Evolutionary conservation across 2,329 filamentous ascomycete genomes (phyloP).

Genomic region (Lasiodiplodia sp.): DNA sequence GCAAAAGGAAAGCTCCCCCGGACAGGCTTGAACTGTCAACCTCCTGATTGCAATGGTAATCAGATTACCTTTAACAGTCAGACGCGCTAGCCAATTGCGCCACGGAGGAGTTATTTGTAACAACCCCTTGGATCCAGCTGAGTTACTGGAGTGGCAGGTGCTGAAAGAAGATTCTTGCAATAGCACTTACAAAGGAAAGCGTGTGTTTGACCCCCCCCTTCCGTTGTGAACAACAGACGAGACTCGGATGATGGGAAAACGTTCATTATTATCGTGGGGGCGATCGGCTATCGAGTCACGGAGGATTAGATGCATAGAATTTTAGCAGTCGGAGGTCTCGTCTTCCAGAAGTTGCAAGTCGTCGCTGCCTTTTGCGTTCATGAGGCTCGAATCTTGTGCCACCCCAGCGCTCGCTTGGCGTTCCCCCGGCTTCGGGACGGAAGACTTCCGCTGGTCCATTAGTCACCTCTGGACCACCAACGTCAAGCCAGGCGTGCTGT

Average conservation of each 20-base stretch:
- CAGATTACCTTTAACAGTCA: slow-evolving; percentile 56
- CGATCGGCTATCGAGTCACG: too few relatives aligned
- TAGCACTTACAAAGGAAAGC: too few relatives aligned
- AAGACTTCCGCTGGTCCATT: slow-evolving; percentile 9
- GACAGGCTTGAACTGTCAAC: slow-evolving; percentile 27
- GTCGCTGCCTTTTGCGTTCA: too few relatives aligned
- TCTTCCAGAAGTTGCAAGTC: too few relatives aligned
- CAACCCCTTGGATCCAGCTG: background rate
- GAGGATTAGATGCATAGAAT: too few relatives aligned
- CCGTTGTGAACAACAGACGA: too few relatives aligned
- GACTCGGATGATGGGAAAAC: too few relatives aligned
- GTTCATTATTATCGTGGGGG: too few relatives aligned
- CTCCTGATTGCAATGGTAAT: slow-evolving; percentile 15
- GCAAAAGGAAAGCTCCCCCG: slow-evolving; percentile 12
- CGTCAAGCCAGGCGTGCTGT: slow-evolving; percentile 9
- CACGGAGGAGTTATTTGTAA: slow-evolving; percentile 42
- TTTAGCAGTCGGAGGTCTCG: too few relatives aligned
- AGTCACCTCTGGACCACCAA: slow-evolving; percentile 1
- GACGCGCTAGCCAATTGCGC: slow-evolving; percentile 65
- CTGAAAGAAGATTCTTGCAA: background rate
- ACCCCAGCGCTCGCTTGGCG: background rate
- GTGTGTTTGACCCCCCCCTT: too few relatives aligned
- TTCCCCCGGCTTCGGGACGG: background rate
- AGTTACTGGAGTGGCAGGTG: background rate
- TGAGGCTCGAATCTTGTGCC: too few relatives aligned